Conservation (phyloP, 163 green algal species). For the Prototheca wickerhamii region DNA sequence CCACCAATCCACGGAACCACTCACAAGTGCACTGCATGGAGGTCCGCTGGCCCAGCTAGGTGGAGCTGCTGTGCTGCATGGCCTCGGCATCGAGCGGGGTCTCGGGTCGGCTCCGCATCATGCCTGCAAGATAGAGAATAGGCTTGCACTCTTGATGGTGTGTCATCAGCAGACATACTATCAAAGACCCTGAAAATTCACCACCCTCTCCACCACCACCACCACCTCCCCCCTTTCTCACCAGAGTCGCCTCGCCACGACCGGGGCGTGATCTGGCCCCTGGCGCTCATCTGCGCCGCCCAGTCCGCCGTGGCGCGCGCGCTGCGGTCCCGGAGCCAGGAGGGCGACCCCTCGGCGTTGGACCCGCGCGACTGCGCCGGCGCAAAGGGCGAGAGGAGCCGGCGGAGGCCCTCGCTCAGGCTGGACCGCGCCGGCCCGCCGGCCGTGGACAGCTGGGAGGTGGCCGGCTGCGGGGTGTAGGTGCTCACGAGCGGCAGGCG, state of each 20-base stretch:
- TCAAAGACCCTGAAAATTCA: too few species aligned
- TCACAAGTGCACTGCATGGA: too few species aligned
- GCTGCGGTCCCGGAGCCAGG: not conserved
- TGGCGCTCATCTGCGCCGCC: not conserved
- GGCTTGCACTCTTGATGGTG: too few species aligned
- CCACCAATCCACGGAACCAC: too few species aligned
- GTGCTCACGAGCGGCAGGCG: too few species aligned
- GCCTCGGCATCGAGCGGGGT: not conserved
- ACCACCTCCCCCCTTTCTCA: too few species aligned
- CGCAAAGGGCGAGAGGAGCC: not conserved
- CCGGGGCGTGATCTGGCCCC: not conserved
- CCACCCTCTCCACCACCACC: not conserved
- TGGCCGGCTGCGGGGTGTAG: not conserved
- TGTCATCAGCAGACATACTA: too few species aligned
- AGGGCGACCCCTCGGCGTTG: too few species aligned
- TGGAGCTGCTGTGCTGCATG: not conserved
- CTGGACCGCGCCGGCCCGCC: not conserved
- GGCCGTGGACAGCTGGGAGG: not conserved
- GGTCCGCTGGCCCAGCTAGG: too few species aligned
- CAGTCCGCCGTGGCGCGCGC: not conserved
- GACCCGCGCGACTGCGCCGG: not conserved
- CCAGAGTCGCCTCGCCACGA: slow-evolving; percentile 1
- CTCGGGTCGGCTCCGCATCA: not conserved
- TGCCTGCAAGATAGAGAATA: not conserved
- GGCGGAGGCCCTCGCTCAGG: not conserved